Evolutionary conservation across 331 rosid genomes (phyloP).

Genomic region (Pyracantha coccinea): DNA sequence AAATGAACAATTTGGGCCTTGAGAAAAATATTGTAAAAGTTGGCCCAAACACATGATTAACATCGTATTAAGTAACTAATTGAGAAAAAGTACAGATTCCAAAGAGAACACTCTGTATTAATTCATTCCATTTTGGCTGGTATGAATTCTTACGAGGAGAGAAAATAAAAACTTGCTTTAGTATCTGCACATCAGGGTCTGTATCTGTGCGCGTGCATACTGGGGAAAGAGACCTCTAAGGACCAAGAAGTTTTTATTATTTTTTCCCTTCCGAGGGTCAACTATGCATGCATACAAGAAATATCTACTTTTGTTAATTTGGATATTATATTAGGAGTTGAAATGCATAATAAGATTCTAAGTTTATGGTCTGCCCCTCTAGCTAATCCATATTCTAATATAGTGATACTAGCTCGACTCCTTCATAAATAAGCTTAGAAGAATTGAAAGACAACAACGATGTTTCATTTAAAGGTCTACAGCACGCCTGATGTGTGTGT

Average conservation of each 20-base stretch:
- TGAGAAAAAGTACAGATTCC: background rate
- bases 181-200: background rate
- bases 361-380: background rate
- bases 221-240: background rate
- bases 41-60: background rate
- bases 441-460: background rate
- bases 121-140: background rate
- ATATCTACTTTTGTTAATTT: background rate
- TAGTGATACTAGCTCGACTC: no score
- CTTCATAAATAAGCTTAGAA: background rate
- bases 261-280: background rate
- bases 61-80: no score
- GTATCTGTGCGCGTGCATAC: background rate
- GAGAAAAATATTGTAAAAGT: background rate
- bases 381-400: background rate
- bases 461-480: background rate
- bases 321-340: background rate
- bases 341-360: background rate
- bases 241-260: background rate
- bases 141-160: no score
- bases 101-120: background rate
- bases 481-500: constrained; percentile 7
- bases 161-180: background rate
- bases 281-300: background rate
- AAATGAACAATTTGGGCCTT: no score